Evolutionary conservation across 2,329 filamentous ascomycete genomes (phyloP), one percentile per base, ranked within the genome.

Genomic region (Fusarium begoniae): DNA sequence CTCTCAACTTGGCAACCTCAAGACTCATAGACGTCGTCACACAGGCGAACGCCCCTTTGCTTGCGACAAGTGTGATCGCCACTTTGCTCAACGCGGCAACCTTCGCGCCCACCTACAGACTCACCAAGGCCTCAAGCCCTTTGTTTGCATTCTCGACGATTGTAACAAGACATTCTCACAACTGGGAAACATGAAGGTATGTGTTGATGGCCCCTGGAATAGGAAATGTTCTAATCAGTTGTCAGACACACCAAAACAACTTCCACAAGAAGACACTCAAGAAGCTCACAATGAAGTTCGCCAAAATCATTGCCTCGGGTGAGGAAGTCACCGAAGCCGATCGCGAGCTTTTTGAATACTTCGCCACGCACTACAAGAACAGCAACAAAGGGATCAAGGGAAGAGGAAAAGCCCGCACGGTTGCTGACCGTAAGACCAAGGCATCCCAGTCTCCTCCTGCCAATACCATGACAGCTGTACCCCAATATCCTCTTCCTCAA

Each of bases 381-480:
- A 95, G 93, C 84, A 98, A 98, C 88, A 98, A 98, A 83, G 96
- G 96, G 3, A 98, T 98, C 86, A 98, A 98, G 83, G 96, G 96
- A 17, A 91, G 96, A 51, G 96, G 96, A 48, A 96, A 96, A 80
- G 93, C 95, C 76, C 88, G 94, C 64, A 91, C 90, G 66, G 92
- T 95, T 61, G 79, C 79, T 14, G 79, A 78, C 26, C 74, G 79
- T 32, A 82, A 81, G 66, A 70, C 70, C 28, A 83, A 80, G 75
- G 73, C 73, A 43, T 63, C 74, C 26, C 68, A 76, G 43, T 78
- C 80, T 17, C 79, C 76, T 44, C 77, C 70, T 18, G 48, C 66
- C 64, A 67, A 65, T 40, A 51, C 64, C 12, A 62, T 63, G 30
- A 57, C 75, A 14, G 62, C 66, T 14, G 61, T 70, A 11, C 61